Percentiles rank a stretch among this genome's conserved stretches.
phyloP scores from a whole-genome alignment of 2,329 filamentous ascomycete species.

The Metarhizium album region DNA sequence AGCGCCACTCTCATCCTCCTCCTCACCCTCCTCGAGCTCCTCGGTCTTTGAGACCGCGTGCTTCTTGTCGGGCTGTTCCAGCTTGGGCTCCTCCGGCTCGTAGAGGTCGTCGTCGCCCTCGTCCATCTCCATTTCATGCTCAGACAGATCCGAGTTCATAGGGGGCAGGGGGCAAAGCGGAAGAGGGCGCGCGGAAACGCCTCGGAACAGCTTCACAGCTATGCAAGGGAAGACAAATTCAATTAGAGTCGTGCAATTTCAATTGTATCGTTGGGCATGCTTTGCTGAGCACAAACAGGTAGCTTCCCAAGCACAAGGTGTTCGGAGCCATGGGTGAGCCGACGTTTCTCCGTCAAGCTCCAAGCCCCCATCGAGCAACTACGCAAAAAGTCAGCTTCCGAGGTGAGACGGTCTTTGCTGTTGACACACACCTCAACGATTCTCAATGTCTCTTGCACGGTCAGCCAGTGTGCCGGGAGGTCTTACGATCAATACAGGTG shows the following conservation, averaged over 20 bases:
- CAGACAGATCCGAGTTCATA: slow-evolving; percentile 8
- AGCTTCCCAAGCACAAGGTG: too few species aligned
- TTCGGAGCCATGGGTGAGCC: slow-evolving; percentile 9
- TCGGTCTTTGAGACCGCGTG: slow-evolving; percentile 29
- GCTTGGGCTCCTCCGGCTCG: slow-evolving; percentile 44
- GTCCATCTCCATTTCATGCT: slow-evolving; percentile 49
- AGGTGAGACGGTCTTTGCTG: slow-evolving; percentile 2
- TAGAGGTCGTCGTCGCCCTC: slow-evolving; percentile 61
- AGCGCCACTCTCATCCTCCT: slow-evolving; percentile 49
- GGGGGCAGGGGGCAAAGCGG: neutral
- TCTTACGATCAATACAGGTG: slow-evolving; percentile 52
- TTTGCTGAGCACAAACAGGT: neutral
- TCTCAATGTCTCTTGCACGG: slow-evolving; percentile 38
- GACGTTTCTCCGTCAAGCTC: slow-evolving; percentile 18
- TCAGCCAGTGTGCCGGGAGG: slow-evolving; percentile 50
- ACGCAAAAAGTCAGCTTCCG: slow-evolving; percentile 5
- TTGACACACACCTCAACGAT: slow-evolving; percentile 3
- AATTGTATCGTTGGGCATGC: neutral
- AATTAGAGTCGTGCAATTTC: neutral
- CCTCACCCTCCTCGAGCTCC: slow-evolving; percentile 53
- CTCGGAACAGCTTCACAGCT: neutral
- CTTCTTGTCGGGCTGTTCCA: slow-evolving; percentile 21
- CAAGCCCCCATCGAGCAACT: neutral
- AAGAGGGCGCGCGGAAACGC: neutral
- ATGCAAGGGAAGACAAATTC: neutral